These are phyloP conservation scores for Boletus reticulatus DNA, from an alignment of 768 basidiomycete species.

Conservation along the genomic window DNA sequence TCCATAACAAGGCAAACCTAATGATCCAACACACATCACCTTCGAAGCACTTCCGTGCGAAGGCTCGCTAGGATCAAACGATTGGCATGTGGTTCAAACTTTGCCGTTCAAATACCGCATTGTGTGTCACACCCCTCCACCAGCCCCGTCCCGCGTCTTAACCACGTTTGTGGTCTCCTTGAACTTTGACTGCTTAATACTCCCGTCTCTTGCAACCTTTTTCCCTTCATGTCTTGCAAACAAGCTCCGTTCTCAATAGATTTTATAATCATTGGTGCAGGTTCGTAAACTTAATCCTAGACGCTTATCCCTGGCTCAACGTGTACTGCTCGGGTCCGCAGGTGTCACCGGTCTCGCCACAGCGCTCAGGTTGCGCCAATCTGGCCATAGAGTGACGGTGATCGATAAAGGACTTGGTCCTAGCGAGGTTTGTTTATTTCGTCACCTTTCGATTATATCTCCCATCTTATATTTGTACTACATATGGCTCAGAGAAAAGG, in stretches of 20 bases:
- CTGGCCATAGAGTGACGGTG: slow-evolving; percentile 59
- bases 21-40: not conserved
- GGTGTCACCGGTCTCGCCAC: slow-evolving; percentile 56
- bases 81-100: slow-evolving; percentile 2
- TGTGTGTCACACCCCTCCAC: not conserved
- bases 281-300: slow-evolving; percentile 6
- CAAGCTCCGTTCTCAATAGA: slow-evolving; percentile 28
- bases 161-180: not conserved
- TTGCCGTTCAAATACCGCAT: slow-evolving; percentile 21
- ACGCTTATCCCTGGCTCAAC: not conserved
- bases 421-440: slow-evolving; percentile 31
- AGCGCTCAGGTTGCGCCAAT: slow-evolving; percentile 53
- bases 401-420: slow-evolving; percentile 51
- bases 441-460: not conserved
- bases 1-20: slow-evolving; percentile 4
- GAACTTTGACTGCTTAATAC: not conserved
- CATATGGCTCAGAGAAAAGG: slow-evolving; percentile 31
- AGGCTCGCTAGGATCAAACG: slow-evolving; percentile 18
- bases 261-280: slow-evolving; percentile 33
- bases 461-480: not conserved
- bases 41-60: slow-evolving; percentile 17
- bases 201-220: not conserved
- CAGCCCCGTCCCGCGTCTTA: not conserved
- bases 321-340: not conserved
- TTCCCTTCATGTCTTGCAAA: slow-evolving; percentile 16